Evolutionary conservation across 345 rosid species (phyloP), one percentile per base, ranked within the genome.

Genomic region (Gynandropsis gynandra): DNA sequence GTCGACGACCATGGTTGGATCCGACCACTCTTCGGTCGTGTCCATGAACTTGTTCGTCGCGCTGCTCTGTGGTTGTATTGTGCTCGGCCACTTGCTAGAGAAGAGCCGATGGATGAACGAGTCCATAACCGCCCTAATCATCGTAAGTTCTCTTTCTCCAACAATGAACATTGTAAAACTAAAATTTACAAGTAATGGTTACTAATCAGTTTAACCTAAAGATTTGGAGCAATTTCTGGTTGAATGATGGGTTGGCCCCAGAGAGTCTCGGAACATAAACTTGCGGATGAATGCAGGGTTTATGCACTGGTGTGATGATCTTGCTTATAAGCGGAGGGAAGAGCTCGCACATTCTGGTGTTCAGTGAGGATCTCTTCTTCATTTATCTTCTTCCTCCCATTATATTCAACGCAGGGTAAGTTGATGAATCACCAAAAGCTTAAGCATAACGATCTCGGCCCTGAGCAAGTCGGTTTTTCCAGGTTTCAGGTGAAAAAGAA

Each of bases 401-500:
- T 51, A 87, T 92, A 57, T 92, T 90, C 54, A 92, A 92, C 52
- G 98, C 98, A 0, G 98, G 98, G 98, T 84, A 33, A 68, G 83
- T 70, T 32, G 41, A 27, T 10, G 46, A 12, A 7, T 1, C 17
- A 12, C 8, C 8, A 1, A 13, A 41, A 12, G 45, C 8, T 16
- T 12, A 13, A n/a, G n/a, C n/a, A n/a, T n/a, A n/a, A n/a, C n/a
- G n/a, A n/a, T n/a, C n/a, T n/a, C n/a, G n/a, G n/a, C n/a, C n/a
- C 36, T 58, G 65, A 52, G 33, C 11, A 54, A 46, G 29, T 9
- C 44, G n/a, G n/a, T 24, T 51, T 10, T 56, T 33, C 20, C 76
- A 92, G 98, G 69, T 92, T 92, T 72, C 98, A 92, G 64, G 96
- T 92, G 72, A 92, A 92, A 80, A 92, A 92, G 84, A 92, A 92